Conservation (phyloP, 805 yeast genomes). For the Novakomyces olei region DNA sequence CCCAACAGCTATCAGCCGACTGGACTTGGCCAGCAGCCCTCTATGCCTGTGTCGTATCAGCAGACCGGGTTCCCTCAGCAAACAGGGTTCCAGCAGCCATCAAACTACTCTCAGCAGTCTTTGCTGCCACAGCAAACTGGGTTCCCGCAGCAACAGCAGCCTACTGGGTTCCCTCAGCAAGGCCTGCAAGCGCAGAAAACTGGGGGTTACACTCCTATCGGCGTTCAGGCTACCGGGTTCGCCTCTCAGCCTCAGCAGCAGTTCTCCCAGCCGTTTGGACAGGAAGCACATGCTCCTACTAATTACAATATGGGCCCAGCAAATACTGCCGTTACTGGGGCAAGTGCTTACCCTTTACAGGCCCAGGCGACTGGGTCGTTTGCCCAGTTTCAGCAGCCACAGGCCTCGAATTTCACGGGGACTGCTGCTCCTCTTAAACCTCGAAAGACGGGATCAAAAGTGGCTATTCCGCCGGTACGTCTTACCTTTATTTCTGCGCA, state of each 20-base stretch:
- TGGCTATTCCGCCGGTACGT: slow-evolving; percentile 22
- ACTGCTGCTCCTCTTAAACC: slow-evolving; percentile 1
- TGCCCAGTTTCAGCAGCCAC: slow-evolving; percentile 1
- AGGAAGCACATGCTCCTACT: background rate
- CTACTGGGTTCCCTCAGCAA: background rate
- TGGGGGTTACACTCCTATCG: background rate
- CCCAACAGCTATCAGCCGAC: no score
- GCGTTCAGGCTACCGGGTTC: slow-evolving; percentile 1
- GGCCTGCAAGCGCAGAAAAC: slow-evolving; percentile 1
- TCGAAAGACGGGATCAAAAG: slow-evolving; percentile 1
- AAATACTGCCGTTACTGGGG: background rate
- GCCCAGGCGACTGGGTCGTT: slow-evolving; percentile 1
- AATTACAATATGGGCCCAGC: background rate
- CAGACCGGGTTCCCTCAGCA: no score
- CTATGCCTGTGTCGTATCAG: no score
- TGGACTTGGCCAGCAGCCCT: no score
- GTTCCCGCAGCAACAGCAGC: background rate
- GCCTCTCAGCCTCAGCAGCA: background rate
- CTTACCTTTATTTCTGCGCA: slow-evolving; percentile 63
- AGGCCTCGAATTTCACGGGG: background rate
- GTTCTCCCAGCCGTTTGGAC: no score
- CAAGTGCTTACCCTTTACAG: background rate
- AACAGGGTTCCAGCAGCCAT: no score
- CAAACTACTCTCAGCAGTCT: no score
- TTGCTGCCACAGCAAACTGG: background rate